Percentiles rank a stretch among this genome's conserved stretches.
Evolutionary conservation across 345 rosid species (phyloP).

Genomic region (Moricandia moricandioides): DNA sequence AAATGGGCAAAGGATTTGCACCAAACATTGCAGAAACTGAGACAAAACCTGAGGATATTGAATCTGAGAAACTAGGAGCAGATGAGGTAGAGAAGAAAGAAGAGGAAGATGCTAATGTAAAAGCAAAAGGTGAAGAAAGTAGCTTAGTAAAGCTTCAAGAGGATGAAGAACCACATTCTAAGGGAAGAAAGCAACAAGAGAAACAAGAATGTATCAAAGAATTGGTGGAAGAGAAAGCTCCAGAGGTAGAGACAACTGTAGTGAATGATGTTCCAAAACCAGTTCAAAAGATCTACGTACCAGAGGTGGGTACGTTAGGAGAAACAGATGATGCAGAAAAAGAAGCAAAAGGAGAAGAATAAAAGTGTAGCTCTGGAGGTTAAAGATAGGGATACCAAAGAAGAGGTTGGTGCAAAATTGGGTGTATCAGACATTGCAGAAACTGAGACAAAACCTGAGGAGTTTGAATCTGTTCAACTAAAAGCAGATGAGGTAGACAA

Average conservation of each 20-base stretch:
- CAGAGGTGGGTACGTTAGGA: neutral
- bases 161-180: neutral
- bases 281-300: neutral
- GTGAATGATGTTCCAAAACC: neutral
- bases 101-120: neutral
- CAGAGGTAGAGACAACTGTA: neutral
- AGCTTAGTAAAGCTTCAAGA: conserved; percentile 10
- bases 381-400: neutral
- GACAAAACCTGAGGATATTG: neutral
- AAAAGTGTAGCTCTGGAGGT: neutral
- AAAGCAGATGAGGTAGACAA: neutral
- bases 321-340: neutral
- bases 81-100: conserved; percentile 9
- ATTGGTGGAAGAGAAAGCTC: conserved; percentile 4
- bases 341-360: neutral
- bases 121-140: neutral
- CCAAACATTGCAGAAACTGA: conserved; percentile 8
- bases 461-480: neutral
- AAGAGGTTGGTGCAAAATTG: neutral
- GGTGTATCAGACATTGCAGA: neutral
- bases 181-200: neutral
- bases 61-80: neutral
- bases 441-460: conserved; percentile 3
- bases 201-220: neutral
- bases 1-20: neutral